phyloP scores from a whole-genome alignment of 345 rosid species.

The Iberis pinnata region DNA sequence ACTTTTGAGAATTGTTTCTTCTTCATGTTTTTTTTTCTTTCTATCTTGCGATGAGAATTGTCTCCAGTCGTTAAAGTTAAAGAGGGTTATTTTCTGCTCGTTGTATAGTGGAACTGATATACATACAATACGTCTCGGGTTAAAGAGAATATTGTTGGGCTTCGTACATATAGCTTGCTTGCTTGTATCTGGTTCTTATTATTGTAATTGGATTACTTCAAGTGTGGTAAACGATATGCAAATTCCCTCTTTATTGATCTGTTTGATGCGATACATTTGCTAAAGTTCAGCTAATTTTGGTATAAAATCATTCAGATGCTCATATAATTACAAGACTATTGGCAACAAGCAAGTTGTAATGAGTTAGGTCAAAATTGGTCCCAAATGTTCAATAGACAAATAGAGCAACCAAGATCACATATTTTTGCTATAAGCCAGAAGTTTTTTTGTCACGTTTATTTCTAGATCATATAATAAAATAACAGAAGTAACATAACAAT shows the following conservation, averaged over 20 bases:
- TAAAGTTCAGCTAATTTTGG: background rate
- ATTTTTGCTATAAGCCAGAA: no score
- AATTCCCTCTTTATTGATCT: no score
- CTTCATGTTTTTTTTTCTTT: background rate
- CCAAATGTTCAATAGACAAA: no score
- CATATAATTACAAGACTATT: background rate
- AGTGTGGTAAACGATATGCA: no score
- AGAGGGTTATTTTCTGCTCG: background rate
- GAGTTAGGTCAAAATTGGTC: background rate
- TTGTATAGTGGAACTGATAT: slow-evolving; percentile 5
- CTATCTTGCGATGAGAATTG: no score
- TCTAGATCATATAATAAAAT: no score
- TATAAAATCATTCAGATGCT: background rate
- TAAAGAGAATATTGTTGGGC: background rate
- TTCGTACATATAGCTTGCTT: no score
- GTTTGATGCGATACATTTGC: background rate
- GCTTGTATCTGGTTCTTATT: no score
- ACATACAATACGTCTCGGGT: background rate
- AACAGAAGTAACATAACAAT: no score
- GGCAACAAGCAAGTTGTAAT: background rate
- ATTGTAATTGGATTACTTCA: background rate
- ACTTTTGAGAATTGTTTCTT: background rate
- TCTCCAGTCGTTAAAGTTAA: background rate
- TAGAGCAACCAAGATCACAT: background rate
- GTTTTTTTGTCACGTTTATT: no score